Base-by-base conservation (phyloP, 2,329 filamentous ascomycete genomes). In the Penicillium sp. region DNA sequence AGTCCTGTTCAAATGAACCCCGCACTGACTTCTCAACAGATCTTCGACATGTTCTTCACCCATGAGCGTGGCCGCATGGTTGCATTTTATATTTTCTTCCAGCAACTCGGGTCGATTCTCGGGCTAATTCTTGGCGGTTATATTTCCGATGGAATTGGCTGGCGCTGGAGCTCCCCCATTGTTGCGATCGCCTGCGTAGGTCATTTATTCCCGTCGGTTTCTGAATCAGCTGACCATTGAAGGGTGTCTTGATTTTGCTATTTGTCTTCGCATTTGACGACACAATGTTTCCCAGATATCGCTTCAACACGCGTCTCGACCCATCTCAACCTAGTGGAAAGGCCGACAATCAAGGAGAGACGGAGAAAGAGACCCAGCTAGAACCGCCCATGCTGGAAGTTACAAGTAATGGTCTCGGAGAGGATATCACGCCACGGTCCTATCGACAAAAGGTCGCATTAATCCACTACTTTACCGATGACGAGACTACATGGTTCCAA, bases 21-120 rank as follows among this genome's bases (percentile, higher is more conserved):
- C 7, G 4, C n/a, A 14, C 27, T 47, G 11, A 30, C 13, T 41
- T 41, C 39, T 45, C 20, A 8, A 7, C 4, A 65, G 63, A 63
- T 66, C 1, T 73, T 73, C 39, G 71, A 74, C 51, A 66, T 72
- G 53, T 74, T 74, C 55, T 73, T 72, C 45, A 60, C 68, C 0
- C 71, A 74, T 40, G 64, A 74, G 46, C 67, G 72, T 7, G 70
- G 71, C 5, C 60, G 64, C 0, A 70, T 67, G 63, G 50, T 72
- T n/a, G 63, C 70, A 2, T 60, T 69, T 16, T 73, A 73, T 40
- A 63, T 74, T 8, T 74, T 73, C 52, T 71, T 70, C 8, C 71
- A 74, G 46, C 71, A 74, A 44, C 61, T 73, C 2, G 71, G 71
- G 0, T 70, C 67, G 0, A 73, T 74, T 14, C 55, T 74, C 3